Evolutionary conservation across 2,329 filamentous ascomycete genomes (phyloP).

Genomic region (Colletotrichum musae): DNA sequence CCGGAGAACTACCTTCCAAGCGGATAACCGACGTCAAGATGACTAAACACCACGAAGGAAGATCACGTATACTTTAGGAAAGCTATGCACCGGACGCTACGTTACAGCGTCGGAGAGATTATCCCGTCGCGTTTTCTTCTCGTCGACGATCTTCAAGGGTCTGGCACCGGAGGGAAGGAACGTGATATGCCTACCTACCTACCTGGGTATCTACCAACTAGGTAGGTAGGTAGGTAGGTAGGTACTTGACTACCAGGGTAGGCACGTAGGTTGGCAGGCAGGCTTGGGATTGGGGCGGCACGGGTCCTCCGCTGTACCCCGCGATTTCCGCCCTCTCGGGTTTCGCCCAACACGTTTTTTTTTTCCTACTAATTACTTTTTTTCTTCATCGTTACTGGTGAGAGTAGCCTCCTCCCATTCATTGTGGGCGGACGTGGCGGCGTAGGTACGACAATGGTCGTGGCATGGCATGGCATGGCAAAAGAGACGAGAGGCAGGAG

Average conservation of each 20-base stretch:
- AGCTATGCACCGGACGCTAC: background rate
- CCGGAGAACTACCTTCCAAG: slow-evolving; percentile 14
- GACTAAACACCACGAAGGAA: background rate
- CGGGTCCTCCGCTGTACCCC: slow-evolving; percentile 25
- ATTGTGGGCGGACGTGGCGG: no score
- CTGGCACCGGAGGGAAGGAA: no score
- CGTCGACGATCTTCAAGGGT: background rate
- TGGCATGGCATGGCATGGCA: no score
- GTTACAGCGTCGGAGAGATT: slow-evolving; percentile 21
- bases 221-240: no score
- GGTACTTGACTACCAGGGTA: no score
- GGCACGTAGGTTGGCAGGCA: no score
- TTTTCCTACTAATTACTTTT: no score
- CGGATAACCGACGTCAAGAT: slow-evolving; percentile 3
- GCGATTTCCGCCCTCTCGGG: slow-evolving; percentile 33
- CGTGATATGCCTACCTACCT: no score
- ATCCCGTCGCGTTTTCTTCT: background rate
- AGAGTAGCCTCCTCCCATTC: no score
- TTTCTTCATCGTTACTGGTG: no score
- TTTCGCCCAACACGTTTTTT: background rate
- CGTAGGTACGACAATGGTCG: no score
- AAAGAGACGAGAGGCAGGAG: background rate
- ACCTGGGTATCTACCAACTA: no score
- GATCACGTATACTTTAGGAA: slow-evolving; percentile 12
- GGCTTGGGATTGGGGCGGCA: background rate